Conservation (phyloP, 345 rosid species). For the Pugionium cornutum region DNA sequence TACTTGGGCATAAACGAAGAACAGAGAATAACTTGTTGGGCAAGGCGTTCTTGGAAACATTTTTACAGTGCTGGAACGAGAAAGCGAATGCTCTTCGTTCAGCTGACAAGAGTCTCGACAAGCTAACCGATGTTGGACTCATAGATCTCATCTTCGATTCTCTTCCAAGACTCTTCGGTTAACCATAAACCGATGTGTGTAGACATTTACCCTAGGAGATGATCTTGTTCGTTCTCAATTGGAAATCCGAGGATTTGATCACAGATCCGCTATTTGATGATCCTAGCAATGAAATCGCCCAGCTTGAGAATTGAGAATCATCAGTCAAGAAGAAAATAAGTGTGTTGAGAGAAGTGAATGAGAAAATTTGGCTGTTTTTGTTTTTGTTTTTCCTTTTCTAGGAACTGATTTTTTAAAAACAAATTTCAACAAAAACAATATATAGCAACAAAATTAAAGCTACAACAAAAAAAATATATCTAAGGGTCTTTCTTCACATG, state of each 20-base stretch:
- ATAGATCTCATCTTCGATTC: constrained; percentile 63
- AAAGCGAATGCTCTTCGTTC: constrained; percentile 59
- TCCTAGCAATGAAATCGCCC: too few relatives aligned
- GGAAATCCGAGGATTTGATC: constrained; percentile 63
- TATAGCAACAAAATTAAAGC: neutral
- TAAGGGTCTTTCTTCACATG: constrained; percentile 26
- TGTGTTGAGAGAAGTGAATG: too few relatives aligned
- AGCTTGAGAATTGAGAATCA: too few relatives aligned
- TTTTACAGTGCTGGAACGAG: constrained; percentile 76
- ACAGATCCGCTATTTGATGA: constrained; percentile 42
- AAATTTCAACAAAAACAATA: too few relatives aligned
- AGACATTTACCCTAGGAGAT: constrained; percentile 66
- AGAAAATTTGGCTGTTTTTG: too few relatives aligned
- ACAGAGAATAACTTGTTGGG: constrained; percentile 61
- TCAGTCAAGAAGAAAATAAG: too few relatives aligned
- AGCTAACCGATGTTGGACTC: constrained; percentile 50
- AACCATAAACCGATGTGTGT: constrained; percentile 29
- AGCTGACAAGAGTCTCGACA: constrained; percentile 40
- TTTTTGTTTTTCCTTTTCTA: too few relatives aligned
- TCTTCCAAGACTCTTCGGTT: constrained; percentile 66
- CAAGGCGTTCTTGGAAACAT: constrained; percentile 54
- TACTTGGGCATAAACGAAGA: constrained; percentile 68
- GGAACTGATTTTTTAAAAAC: too few relatives aligned
- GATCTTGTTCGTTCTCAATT: constrained; percentile 52
- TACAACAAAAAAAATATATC: constrained; percentile 19